phyloP scores from a whole-genome alignment of 129 eudicot species.

The Gnaphalium uliginosum region DNA sequence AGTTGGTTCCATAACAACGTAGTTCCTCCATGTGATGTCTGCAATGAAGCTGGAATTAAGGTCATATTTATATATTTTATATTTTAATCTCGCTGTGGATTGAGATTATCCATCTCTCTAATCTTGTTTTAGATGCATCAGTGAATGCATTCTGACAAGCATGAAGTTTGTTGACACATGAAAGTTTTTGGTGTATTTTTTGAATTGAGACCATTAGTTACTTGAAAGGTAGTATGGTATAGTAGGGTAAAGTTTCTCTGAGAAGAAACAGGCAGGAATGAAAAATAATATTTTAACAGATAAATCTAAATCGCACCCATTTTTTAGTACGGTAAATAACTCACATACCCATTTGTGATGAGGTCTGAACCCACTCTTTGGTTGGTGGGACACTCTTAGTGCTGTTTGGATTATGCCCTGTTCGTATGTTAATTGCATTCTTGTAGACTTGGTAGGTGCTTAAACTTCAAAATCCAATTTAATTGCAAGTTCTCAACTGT shows the following conservation, averaged over 20 bases:
- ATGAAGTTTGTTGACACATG: constrained; percentile 8
- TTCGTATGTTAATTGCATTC: no score
- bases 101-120: background rate
- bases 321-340: no score
- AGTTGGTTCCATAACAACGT: constrained; percentile 88
- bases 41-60: constrained; percentile 97
- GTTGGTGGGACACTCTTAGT: no score
- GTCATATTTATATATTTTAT: constrained; percentile 30
- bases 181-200: constrained; percentile 6
- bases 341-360: no score
- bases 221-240: constrained; percentile 13
- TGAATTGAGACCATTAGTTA: constrained; percentile 12
- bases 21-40: constrained; percentile 78
- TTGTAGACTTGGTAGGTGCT: background rate
- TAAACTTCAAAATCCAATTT: background rate
- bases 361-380: no score
- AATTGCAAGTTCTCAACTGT: background rate
- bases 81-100: background rate
- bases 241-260: background rate
- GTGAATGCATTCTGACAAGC: constrained; percentile 2
- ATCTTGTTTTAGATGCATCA: background rate
- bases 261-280: background rate
- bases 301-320: background rate
- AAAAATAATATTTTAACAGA: background rate
- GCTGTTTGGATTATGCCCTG: no score